Evolutionary conservation across 352 stramenopile genomes (phyloP), one percentile per base, ranked within the genome.

Genomic region (Pilasporangium apinafurcum): DNA sequence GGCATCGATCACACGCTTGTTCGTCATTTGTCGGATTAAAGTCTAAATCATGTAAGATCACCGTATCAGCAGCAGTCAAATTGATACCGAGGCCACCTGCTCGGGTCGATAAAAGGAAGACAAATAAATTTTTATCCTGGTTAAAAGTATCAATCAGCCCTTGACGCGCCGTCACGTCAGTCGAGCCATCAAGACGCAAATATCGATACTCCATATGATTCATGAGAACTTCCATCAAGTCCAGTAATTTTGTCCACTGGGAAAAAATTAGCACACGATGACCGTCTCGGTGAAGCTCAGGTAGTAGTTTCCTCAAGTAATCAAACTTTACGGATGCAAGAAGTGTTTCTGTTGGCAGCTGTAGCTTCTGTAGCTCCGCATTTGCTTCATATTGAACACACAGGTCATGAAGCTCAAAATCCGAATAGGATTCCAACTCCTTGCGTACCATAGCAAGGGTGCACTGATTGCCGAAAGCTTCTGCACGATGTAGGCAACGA

Each of bases 71-170:
- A 10, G 86, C 82, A 9, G 93, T 97, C 33, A 99, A 65, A 65
- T 99, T 99, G 60, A 99, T 99, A 44, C 96, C 96, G 10, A 99
- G 79, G 1, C 96, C 96, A 45, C 96, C 96, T 2, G 96, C 96
- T 24, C 96, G 80, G 5, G 96, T 99, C 33, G 87, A 98, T 4
- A 99, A 59, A 30, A 99, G 68, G 56, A 99, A 99, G 8, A 97
- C 86, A 59, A 98, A 98, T 30, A 98, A 91, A 14, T 62, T 62
- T 30, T 80, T 85, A 53, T 97, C 94, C 59, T 96, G 50, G 44
- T 89, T 92, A 63, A 86, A 95, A 21, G 68, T 73, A 40, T 95
- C 83, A 42, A 95, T 95, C 21, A 92, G 55, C 5, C 56, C 68
- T 44, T 95, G 83, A 14, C 83, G 73, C 48, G 85, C 77, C 3